Evolutionary conservation across 805 yeast species (phyloP).

Genomic region (Pichia pseudocactophila): DNA sequence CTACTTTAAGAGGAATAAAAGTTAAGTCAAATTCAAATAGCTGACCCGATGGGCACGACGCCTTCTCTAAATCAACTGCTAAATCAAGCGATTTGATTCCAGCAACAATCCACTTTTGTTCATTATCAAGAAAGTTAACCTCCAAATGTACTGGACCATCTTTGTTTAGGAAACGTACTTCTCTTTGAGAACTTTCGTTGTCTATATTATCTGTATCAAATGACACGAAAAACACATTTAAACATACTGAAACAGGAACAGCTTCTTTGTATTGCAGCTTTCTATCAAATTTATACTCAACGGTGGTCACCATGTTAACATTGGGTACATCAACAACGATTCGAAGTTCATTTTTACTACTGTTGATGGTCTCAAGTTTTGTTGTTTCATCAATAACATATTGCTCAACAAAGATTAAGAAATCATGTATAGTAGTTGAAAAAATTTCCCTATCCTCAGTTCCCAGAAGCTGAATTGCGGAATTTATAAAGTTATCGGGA

Average conservation of each 20-base stretch:
- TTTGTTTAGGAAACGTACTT: no score
- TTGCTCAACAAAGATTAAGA: slow-evolving; percentile 6
- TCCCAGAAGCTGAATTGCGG: slow-evolving; percentile 10
- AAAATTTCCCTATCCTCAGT: slow-evolving; percentile 12
- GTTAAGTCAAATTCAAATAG: slow-evolving; percentile 31
- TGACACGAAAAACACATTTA: slow-evolving; percentile 24
- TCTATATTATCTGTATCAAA: no score
- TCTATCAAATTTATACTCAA: slow-evolving; percentile 36
- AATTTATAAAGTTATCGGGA: slow-evolving; percentile 5
- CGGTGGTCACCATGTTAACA: slow-evolving; percentile 50
- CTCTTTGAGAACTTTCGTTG: no score
- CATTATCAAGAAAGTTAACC: slow-evolving; percentile 29
- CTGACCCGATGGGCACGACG: slow-evolving; percentile 7
- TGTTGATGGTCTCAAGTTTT: neutral
- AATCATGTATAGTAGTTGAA: slow-evolving; percentile 8
- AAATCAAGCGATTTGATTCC: slow-evolving; percentile 54
- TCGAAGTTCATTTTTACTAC: slow-evolving; percentile 14
- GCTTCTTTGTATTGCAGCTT: slow-evolving; percentile 47
- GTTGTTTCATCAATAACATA: neutral
- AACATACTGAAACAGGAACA: slow-evolving; percentile 34
- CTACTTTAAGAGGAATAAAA: slow-evolving; percentile 68
- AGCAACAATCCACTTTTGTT: slow-evolving; percentile 65
- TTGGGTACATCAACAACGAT: slow-evolving; percentile 58
- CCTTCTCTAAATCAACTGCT: slow-evolving; percentile 17
- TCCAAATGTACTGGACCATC: slow-evolving; percentile 14